phyloP scores from a whole-genome alignment of 148 eudicot genomes.

The Rhododendron williamsianum region DNA sequence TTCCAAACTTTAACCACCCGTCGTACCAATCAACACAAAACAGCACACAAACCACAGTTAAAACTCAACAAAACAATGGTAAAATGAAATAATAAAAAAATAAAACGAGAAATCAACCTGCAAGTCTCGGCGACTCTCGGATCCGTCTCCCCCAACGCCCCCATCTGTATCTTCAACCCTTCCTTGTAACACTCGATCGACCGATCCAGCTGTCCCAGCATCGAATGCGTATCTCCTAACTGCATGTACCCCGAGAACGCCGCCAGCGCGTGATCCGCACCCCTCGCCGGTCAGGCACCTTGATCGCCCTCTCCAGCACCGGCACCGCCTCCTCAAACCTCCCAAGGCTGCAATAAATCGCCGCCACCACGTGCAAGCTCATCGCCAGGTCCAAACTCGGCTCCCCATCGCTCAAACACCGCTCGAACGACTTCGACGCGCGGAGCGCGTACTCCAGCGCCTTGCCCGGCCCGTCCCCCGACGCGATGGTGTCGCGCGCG shows the following conservation, averaged over 20 bases:
- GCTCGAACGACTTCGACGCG: constrained; percentile 77
- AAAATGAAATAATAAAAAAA: neutral
- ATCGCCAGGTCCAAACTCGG: constrained; percentile 81
- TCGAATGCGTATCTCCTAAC: constrained; percentile 87
- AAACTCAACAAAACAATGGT: neutral
- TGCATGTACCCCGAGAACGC: constrained; percentile 95
- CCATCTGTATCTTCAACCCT: constrained; percentile 84
- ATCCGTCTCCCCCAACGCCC: constrained; percentile 79
- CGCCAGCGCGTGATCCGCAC: constrained; percentile 87
- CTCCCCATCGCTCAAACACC: constrained; percentile 60
- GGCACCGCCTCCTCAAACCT: constrained; percentile 82
- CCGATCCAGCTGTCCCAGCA: constrained; percentile 82
- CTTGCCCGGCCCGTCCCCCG: constrained; percentile 80
- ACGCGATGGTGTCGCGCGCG: constrained; percentile 78
- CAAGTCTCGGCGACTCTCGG: constrained; percentile 97
- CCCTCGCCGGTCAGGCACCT: constrained; percentile 57
- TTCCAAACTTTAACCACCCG: neutral
- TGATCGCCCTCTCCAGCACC: constrained; percentile 69
- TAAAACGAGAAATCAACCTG: constrained; percentile 38
- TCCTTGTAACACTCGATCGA: constrained; percentile 72
- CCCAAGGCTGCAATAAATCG: constrained; percentile 87
- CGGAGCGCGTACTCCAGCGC: constrained; percentile 81
- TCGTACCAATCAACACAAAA: neutral
- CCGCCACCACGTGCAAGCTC: constrained; percentile 88
- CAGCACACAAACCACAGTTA: neutral